Conservation (phyloP, 2,329 filamentous ascomycete species). For the Beauveria medogensis region DNA sequence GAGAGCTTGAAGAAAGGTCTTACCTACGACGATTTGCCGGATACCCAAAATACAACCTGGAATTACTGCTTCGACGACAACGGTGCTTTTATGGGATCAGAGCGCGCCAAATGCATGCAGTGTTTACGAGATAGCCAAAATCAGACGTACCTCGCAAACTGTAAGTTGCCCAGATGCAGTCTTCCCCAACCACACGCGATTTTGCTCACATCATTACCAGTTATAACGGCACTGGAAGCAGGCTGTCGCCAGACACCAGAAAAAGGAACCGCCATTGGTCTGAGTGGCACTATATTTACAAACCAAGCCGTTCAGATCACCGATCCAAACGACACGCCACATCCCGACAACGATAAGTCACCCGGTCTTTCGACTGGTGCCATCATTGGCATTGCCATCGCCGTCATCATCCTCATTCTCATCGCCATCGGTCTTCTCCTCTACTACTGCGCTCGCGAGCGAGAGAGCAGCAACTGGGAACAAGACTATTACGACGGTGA, state of each 20-base stretch:
- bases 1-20: constrained; percentile 30
- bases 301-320: constrained; percentile 31
- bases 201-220: not conserved
- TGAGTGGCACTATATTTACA: constrained; percentile 37
- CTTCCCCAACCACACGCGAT: too few species aligned
- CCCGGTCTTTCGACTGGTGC: constrained; percentile 35
- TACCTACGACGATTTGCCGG: constrained; percentile 22
- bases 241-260: constrained; percentile 39
- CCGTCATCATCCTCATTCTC: constrained; percentile 34
- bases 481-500: not conserved
- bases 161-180: constrained; percentile 25
- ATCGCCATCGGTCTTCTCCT: not conserved
- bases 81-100: constrained; percentile 22
- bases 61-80: constrained; percentile 35
- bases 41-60: constrained; percentile 21
- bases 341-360: constrained; percentile 7
- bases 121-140: constrained; percentile 34
- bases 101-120: constrained; percentile 30
- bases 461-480: not conserved
- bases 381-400: constrained; percentile 46
- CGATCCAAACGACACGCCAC: constrained; percentile 13
- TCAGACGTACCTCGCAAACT: constrained; percentile 40
- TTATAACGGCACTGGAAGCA: constrained; percentile 35
- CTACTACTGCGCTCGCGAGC: not conserved
- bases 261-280: constrained; percentile 28